Conservation (phyloP, 2,329 filamentous ascomycete genomes). For the Penicillium sp. region DNA sequence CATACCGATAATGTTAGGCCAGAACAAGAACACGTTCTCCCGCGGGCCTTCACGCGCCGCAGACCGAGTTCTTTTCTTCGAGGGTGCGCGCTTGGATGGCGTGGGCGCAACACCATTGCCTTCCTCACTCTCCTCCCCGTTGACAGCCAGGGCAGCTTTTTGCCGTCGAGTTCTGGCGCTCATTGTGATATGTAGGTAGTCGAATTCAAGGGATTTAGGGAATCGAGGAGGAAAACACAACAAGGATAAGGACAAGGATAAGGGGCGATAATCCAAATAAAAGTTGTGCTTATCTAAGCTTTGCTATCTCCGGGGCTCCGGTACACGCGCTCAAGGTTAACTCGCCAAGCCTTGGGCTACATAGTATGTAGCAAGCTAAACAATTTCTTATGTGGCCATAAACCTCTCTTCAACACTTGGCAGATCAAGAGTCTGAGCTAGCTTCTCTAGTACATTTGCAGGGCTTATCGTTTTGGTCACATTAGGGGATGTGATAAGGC, state of each 20-base stretch:
- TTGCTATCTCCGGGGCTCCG: constrained; percentile 3
- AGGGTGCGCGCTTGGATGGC: constrained; percentile 28
- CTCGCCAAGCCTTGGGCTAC: constrained; percentile 6
- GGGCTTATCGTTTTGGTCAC: background rate
- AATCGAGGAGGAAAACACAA: background rate
- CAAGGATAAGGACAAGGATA: background rate
- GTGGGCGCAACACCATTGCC: constrained; percentile 33
- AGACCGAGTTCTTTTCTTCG: constrained; percentile 29
- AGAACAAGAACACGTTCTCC: constrained; percentile 82
- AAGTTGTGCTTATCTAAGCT: constrained; percentile 9
- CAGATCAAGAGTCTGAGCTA: background rate
- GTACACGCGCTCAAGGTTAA: background rate
- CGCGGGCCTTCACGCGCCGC: constrained; percentile 35
- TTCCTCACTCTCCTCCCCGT: constrained; percentile 33
- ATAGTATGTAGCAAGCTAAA: background rate
- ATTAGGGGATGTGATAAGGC: background rate
- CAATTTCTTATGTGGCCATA: background rate
- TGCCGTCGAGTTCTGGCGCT: constrained; percentile 41
- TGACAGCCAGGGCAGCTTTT: constrained; percentile 34
- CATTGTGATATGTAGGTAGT: constrained; percentile 26
- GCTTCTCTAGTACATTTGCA: background rate
- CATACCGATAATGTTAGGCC: constrained; percentile 76
- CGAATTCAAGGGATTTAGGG: background rate
- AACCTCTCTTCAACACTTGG: background rate
- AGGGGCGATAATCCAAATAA: constrained; percentile 9